Percentiles rank a stretch among this genome's conserved stretches.
phyloP scores from a whole-genome alignment of 768 basidiomycete species.

The Tulasnella sp. region DNA sequence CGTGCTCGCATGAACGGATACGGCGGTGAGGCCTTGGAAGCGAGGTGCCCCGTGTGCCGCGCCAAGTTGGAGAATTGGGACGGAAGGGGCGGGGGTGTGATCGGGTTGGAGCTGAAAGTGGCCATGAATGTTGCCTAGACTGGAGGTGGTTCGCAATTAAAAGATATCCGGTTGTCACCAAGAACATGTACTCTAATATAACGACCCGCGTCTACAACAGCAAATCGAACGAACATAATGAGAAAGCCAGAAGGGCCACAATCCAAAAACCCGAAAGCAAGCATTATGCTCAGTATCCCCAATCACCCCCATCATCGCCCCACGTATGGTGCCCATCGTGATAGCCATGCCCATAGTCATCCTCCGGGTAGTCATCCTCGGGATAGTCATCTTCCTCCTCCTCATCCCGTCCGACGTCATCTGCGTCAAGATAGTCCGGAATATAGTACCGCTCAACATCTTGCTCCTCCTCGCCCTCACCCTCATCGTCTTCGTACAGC shows the following conservation, averaged over 20 bases:
- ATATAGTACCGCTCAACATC: too few species aligned
- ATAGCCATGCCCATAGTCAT: background rate
- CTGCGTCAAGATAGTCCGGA: too few species aligned
- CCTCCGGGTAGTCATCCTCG: background rate
- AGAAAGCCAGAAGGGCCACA: background rate
- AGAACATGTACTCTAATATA: background rate
- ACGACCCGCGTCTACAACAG: background rate
- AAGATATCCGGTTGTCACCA: background rate
- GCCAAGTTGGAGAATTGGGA: conserved; percentile 59
- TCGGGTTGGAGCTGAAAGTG: conserved; percentile 28
- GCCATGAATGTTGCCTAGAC: background rate
- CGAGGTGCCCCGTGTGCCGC: conserved; percentile 60
- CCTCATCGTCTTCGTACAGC: background rate
- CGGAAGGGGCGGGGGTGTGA: conserved; percentile 54
- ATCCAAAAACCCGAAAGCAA: background rate
- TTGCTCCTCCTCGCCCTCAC: background rate
- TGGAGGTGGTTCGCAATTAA: background rate
- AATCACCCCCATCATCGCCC: background rate
- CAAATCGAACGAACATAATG: background rate
- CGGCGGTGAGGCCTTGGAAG: background rate
- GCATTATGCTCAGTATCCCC: background rate
- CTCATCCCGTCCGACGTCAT: background rate
- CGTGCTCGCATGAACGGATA: conserved; percentile 28
- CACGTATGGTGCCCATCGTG: background rate
- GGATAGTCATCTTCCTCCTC: background rate